Base-by-base conservation (phyloP, 768 basidiomycete genomes). In the Tulasnella sp. region DNA sequence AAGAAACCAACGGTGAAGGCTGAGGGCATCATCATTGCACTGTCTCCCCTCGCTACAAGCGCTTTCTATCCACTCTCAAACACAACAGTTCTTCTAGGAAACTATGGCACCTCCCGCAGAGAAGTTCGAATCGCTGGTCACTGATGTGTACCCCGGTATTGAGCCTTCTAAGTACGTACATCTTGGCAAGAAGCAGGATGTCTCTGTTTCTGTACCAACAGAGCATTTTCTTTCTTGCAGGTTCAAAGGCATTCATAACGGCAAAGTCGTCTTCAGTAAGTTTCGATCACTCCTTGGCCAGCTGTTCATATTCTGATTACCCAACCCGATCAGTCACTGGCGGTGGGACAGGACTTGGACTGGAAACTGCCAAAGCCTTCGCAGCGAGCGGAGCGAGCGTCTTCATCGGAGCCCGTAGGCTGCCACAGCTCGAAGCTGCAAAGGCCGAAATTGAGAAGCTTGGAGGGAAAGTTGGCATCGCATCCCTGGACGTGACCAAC, bases 341-440 rank as follows among this genome's bases (percentile, higher is more conserved):
- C 40, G 84, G 83, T 11, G 84, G 83, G 3, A 77, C 72, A 24
- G 85, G 86, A 24, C 84, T 86, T 41, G 85, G 86, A 16, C 48
- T 77, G 20, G 84, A 83, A 28, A 83, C 82, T 3, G 84, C 85
- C 3, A 50, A 83, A 20, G 80, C 83, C 6, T 85, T 84, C 41
- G 84, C 85, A 16, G 82, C 82, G 1, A 84, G 85, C 1, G 85
- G 86, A 12, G 85, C 84, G 0, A 83, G 79, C n/a, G n/a, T 85
- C 34, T 83, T 83, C 22, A 80, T 86, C 2, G 80, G 83, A 44
- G 82, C 84, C 84, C 83, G 84, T 44, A 83, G 82, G 11, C 16
- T 34, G 72, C 72, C 31, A 20, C 75, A 81, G 14, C 80, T 83
- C 78, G 80, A 72, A 54, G 84, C 80, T 28, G 83, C 82, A 20